These are phyloP conservation scores for Dissophora ornata DNA, from an alignment of 192 early-diverging fungal genomes.

Conservation along the genomic window DNA sequence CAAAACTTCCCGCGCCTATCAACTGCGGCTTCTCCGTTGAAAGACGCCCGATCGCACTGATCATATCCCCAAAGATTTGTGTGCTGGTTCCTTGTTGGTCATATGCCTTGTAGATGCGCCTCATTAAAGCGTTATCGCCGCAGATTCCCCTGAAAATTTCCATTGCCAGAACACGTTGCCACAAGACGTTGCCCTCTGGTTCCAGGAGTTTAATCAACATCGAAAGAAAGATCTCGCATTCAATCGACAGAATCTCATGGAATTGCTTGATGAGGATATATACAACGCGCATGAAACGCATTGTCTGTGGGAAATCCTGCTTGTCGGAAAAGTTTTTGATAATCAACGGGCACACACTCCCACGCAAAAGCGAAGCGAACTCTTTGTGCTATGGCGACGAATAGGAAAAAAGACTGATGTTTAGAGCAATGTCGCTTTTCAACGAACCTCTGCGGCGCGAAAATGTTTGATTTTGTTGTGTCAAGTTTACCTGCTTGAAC, in stretches of 20 bases:
- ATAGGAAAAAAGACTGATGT: background rate
- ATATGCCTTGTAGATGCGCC: constrained; percentile 78
- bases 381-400: constrained; percentile 69
- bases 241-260: constrained; percentile 77
- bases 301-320: constrained; percentile 80
- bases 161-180: constrained; percentile 85
- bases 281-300: constrained; percentile 86
- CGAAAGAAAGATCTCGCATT: constrained; percentile 95
- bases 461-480: too few species aligned
- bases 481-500: constrained; percentile 77
- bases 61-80: constrained; percentile 84
- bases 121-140: constrained; percentile 68
- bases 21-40: constrained; percentile 77
- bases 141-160: constrained; percentile 82
- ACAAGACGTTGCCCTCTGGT: constrained; percentile 74
- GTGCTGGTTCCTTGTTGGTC: constrained; percentile 80
- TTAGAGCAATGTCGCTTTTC: too few species aligned
- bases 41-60: constrained; percentile 78
- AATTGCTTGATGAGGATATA: constrained; percentile 84
- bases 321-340: constrained; percentile 96
- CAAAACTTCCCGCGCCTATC: constrained; percentile 58
- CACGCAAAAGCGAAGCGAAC: constrained; percentile 76
- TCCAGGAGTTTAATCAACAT: constrained; percentile 88
- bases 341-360: constrained; percentile 88
- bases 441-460: too few species aligned